These are phyloP conservation scores for Kodamaea restingae DNA, from an alignment of 805 yeast species.

Conservation along the genomic window DNA sequence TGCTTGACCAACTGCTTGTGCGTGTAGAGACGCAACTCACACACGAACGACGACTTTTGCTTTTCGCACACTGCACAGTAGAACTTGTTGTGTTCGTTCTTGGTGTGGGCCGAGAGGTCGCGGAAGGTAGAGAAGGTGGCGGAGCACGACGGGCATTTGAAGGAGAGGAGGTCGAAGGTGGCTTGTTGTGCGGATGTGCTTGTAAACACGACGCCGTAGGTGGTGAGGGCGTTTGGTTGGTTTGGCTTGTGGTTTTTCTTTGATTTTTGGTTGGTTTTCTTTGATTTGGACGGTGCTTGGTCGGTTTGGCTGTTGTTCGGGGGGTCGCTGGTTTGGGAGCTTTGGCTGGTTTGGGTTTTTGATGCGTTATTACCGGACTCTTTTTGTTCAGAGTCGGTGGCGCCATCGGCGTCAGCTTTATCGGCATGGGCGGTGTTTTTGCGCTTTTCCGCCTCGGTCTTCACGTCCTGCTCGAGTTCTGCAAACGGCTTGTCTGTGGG, in stretches of 20 bases:
- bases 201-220: slow-evolving; percentile 59
- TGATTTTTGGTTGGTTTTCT: slow-evolving; percentile 29
- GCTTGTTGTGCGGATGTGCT: slow-evolving; percentile 42
- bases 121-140: slow-evolving; percentile 48
- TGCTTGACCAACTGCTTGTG: slow-evolving; percentile 64
- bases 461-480: background rate
- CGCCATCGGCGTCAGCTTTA: too few species aligned
- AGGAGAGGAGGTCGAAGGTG: slow-evolving; percentile 50
- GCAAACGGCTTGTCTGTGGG: slow-evolving; percentile 17
- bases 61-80: slow-evolving; percentile 74
- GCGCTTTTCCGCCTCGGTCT: background rate
- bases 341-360: too few species aligned
- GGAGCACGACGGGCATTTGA: slow-evolving; percentile 52
- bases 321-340: too few species aligned
- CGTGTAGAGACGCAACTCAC: slow-evolving; percentile 62
- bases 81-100: slow-evolving; percentile 54
- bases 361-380: too few species aligned
- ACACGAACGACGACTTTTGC: slow-evolving; percentile 73
- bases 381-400: too few species aligned
- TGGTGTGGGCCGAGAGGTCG: slow-evolving; percentile 61
- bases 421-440: too few species aligned
- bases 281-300: too few species aligned
- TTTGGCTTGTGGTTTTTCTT: slow-evolving; percentile 26
- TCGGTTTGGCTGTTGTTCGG: too few species aligned
- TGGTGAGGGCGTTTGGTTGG: slow-evolving; percentile 31